A percentile compares a stretch with the other conserved stretches of the same genome.
Evolutionary conservation across 2,329 filamentous ascomycete genomes (phyloP).

Genomic region (Leptographium lundbergii): DNA sequence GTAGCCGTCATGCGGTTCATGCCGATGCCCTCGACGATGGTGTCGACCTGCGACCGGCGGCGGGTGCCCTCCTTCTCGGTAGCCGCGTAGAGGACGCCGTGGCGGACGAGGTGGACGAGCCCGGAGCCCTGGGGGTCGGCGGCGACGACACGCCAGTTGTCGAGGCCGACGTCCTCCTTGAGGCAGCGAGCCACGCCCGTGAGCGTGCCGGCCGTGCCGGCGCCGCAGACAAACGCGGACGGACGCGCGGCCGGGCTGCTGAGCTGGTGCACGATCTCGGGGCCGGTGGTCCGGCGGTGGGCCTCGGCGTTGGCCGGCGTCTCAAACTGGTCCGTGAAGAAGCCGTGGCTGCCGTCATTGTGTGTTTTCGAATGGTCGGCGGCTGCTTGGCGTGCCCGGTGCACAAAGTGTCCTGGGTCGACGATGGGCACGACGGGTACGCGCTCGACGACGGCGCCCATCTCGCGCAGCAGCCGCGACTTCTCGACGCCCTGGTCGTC

Average conservation of each 20-base stretch:
- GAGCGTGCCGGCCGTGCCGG: constrained; percentile 88
- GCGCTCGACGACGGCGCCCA: constrained; percentile 85
- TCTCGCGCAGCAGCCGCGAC: constrained; percentile 72
- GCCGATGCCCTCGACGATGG: constrained; percentile 89
- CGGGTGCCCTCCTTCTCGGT: constrained; percentile 87
- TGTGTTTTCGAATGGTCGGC: constrained; percentile 51
- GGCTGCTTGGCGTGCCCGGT: constrained; percentile 69
- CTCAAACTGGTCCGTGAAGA: constrained; percentile 97
- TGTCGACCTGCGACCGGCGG: constrained; percentile 82
- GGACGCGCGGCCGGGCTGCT: constrained; percentile 27
- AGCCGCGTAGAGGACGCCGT: constrained; percentile 88
- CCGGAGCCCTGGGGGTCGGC: constrained; percentile 93
- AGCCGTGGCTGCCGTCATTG: constrained; percentile 56
- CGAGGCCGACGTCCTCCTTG: constrained; percentile 54
- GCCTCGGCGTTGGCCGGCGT: constrained; percentile 78
- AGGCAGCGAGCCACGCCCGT: constrained; percentile 75
- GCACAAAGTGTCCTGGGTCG: constrained; percentile 89
- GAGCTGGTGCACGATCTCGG: constrained; percentile 76
- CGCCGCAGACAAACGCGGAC: constrained; percentile 85
- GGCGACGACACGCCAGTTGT: constrained; percentile 57
- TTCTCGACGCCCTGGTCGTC: constrained; percentile 84
- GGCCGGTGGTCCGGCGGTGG: constrained; percentile 71
- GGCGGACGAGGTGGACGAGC: constrained; percentile 79
- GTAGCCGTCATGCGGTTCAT: constrained; percentile 92
- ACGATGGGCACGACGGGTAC: constrained; percentile 87